Evolutionary conservation across 2,329 filamentous ascomycete genomes (phyloP), one percentile per base, ranked within the genome.

Genomic region (Dendryphion nanum): DNA sequence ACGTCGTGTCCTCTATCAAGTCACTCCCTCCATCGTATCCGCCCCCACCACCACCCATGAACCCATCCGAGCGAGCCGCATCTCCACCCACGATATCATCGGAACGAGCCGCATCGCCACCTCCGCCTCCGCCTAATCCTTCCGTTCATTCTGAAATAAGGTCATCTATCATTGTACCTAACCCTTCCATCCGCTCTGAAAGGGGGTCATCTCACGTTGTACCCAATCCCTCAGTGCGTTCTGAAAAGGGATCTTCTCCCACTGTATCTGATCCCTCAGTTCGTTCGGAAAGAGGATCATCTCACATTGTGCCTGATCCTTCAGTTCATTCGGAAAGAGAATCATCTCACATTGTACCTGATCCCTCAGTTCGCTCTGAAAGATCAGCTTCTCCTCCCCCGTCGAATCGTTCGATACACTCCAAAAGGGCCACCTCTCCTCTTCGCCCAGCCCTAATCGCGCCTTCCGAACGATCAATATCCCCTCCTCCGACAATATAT

Each of bases 1-100:
- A 21, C 16, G 37, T 33, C 15, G 37, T 37, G 17, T 18, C 30
- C 2, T 46, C 43, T 7, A 12, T 44, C 16, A 45, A 43, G 8
- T 52, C 51, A 24, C 55, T 44, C 28, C 29, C 31, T 15, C 40
- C 38, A n/a, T 38, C 48, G 18, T 45, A 50, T 28, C 48, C 52
- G 13, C 53, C 57, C 1, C 52, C 50, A 15, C 50, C 50, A 30
- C 47, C 44, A 37, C 43, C 49, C 10, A n/a, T 26, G n/a, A n/a
- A n/a, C n/a, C n/a, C n/a, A n/a, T n/a, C n/a, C n/a, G n/a, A n/a
- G n/a, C n/a, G n/a, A n/a, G 8, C 23, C n/a, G 23, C 23, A 26
- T n/a, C 23, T 8, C 23, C 23, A 26, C 8, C 23, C 23, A n/a
- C 8, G n/a, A 26, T n/a, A 26, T n/a, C 23, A 26, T n/a, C 23